phyloP scores from a whole-genome alignment of 2,329 filamentous ascomycete species.

The Sarocladium oryzae region DNA sequence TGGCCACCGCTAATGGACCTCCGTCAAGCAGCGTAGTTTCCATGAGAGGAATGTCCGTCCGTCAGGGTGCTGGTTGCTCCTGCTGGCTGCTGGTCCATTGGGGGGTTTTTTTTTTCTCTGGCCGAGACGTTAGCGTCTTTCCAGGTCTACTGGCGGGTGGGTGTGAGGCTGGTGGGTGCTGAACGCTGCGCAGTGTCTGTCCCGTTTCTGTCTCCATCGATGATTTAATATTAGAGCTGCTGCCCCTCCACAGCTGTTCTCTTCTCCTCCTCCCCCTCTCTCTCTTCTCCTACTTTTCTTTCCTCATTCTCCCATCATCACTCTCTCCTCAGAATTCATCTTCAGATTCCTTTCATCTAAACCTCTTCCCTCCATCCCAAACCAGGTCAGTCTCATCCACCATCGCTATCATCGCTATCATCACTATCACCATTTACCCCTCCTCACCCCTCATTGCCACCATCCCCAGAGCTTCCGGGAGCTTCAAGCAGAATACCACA shows the following conservation, averaged over 20 bases:
- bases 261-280: conserved; percentile 4
- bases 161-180: neutral
- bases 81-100: neutral
- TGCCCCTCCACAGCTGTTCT: conserved; percentile 6
- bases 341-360: conserved; percentile 1
- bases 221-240: conserved; percentile 9
- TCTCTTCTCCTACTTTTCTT: conserved; percentile 8
- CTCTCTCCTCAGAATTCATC: conserved; percentile 11
- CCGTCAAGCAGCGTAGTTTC: too few species aligned
- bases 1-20: too few species aligned
- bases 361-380: neutral
- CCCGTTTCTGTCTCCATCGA: neutral
- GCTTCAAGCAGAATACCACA: conserved; percentile 10
- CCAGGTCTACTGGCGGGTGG: neutral
- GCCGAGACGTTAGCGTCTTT: too few species aligned
- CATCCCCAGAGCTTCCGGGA: conserved; percentile 6
- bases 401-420: conserved; percentile 9
- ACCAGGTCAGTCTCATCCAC: conserved; percentile 1
- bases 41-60: too few species aligned
- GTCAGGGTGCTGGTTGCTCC: conserved; percentile 1
- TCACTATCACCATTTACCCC: neutral
- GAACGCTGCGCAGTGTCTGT: neutral
- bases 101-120: neutral
- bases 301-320: conserved; percentile 9
- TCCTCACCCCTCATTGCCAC: conserved; percentile 6